Conservation (phyloP, 2,329 filamentous ascomycete species). For the Hymenoscyphus scutula region DNA sequence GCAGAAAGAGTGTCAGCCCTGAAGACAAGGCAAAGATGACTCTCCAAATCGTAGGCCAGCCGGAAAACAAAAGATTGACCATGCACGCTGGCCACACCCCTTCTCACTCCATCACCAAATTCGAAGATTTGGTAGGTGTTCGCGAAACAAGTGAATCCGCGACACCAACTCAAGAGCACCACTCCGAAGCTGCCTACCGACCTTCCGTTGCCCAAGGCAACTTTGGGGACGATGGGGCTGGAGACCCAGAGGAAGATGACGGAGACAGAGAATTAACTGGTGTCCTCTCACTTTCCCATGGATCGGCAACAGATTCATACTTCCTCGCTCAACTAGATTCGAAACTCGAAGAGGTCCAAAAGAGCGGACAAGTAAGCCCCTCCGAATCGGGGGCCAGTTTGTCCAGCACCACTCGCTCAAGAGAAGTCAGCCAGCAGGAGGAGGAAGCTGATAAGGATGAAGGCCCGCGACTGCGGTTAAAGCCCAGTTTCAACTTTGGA, state of each 20-base stretch:
- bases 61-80: slow-evolving; percentile 50
- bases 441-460: slow-evolving; percentile 24
- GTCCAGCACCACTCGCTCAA: neutral
- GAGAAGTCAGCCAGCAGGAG: neutral
- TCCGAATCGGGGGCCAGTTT: slow-evolving; percentile 14
- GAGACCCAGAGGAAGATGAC: slow-evolving; percentile 16
- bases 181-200: slow-evolving; percentile 10
- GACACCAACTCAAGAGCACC: slow-evolving; percentile 31
- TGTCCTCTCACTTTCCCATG: slow-evolving; percentile 29
- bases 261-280: slow-evolving; percentile 31
- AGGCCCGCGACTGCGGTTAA: slow-evolving; percentile 28
- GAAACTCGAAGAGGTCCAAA: slow-evolving; percentile 28
- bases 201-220: slow-evolving; percentile 3
- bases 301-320: slow-evolving; percentile 20
- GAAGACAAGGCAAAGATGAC: slow-evolving; percentile 18
- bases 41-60: slow-evolving; percentile 25
- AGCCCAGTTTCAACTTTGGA: slow-evolving; percentile 33
- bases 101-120: slow-evolving; percentile 54
- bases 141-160: slow-evolving; percentile 20
- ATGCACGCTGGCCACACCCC: slow-evolving; percentile 65
- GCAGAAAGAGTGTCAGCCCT: slow-evolving; percentile 10
- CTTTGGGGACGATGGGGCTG: slow-evolving; percentile 12
- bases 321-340: slow-evolving; percentile 29
- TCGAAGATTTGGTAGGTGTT: slow-evolving; percentile 39
- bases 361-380: slow-evolving; percentile 21